phyloP scores from a whole-genome alignment of 495 filamentous ascomycete genomes.

The Penicillium herquei region DNA sequence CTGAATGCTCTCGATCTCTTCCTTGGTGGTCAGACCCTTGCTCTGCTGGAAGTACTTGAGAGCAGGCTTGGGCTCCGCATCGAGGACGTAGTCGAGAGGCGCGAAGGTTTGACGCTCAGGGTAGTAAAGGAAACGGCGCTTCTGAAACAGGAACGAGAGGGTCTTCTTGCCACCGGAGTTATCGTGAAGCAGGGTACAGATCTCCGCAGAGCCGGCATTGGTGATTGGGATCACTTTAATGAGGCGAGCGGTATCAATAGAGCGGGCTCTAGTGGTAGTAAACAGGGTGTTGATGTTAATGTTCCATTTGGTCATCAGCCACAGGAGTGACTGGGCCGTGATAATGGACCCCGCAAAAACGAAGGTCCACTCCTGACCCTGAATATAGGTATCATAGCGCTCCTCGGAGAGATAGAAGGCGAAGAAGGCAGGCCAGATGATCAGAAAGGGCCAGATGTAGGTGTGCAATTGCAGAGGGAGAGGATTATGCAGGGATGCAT shows the following conservation, averaged over 20 bases:
- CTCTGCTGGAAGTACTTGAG: conserved; percentile 76
- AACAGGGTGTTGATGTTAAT: conserved; percentile 81
- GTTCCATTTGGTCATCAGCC: conserved; percentile 97
- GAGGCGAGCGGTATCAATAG: conserved; percentile 72
- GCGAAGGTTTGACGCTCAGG: conserved; percentile 66
- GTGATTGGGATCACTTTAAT: conserved; percentile 92
- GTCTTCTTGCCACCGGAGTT: conserved; percentile 69
- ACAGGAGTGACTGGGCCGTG: conserved; percentile 81
- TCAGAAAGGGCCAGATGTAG: conserved; percentile 88
- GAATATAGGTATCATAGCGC: conserved; percentile 85
- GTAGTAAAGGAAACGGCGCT: conserved; percentile 89
- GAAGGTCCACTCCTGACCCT: conserved; percentile 92
- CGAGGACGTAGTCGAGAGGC: conserved; percentile 81
- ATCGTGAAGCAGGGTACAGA: conserved; percentile 75
- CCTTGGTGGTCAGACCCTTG: conserved; percentile 64
- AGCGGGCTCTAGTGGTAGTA: conserved; percentile 69
- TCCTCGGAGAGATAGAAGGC: conserved; percentile 78
- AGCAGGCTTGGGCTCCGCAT: conserved; percentile 74
- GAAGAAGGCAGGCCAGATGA: conserved; percentile 89
- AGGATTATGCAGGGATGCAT: conserved; percentile 84
- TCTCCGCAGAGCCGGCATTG: conserved; percentile 88
- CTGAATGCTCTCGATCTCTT: conserved; percentile 73
- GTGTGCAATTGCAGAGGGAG: conserved; percentile 76
- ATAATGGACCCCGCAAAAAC: conserved; percentile 86
- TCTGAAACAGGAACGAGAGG: conserved; percentile 94